These are phyloP conservation scores for Psilocybe cyanescens DNA, from an alignment of 768 basidiomycete species.

Conservation along the genomic window DNA sequence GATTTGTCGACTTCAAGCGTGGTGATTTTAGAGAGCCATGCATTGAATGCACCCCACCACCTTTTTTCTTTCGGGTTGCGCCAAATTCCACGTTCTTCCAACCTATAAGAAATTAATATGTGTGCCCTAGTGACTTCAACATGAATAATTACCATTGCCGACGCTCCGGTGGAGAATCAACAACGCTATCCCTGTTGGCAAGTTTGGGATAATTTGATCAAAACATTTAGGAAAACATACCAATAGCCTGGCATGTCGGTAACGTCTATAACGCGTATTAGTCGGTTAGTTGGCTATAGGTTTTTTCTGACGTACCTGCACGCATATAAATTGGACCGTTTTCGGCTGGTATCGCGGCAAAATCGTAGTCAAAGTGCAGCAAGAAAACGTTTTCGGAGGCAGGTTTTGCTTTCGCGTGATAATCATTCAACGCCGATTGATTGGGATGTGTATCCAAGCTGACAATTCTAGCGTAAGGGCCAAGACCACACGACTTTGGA, in stretches of 20 bases:
- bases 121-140: too few relatives aligned
- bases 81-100: constrained; percentile 18
- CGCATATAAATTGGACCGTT: constrained; percentile 16
- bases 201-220: neutral
- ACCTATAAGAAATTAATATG: too few relatives aligned
- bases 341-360: constrained; percentile 6
- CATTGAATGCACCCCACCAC: constrained; percentile 26
- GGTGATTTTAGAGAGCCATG: constrained; percentile 13
- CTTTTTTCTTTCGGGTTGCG: constrained; percentile 22
- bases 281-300: too few relatives aligned
- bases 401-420: constrained; percentile 19
- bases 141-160: too few relatives aligned
- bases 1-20: neutral
- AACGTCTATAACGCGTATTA: too few relatives aligned
- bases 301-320: neutral
- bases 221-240: neutral
- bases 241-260: constrained; percentile 3
- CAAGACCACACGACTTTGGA: constrained; percentile 27
- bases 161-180: constrained; percentile 20
- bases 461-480: constrained; percentile 29
- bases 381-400: constrained; percentile 19
- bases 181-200: constrained; percentile 18
- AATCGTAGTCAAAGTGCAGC: constrained; percentile 13
- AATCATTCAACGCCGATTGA: constrained; percentile 17
- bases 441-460: constrained; percentile 21